Conservation (phyloP, 2,329 filamentous ascomycete genomes). For the Alternaria solani region DNA sequence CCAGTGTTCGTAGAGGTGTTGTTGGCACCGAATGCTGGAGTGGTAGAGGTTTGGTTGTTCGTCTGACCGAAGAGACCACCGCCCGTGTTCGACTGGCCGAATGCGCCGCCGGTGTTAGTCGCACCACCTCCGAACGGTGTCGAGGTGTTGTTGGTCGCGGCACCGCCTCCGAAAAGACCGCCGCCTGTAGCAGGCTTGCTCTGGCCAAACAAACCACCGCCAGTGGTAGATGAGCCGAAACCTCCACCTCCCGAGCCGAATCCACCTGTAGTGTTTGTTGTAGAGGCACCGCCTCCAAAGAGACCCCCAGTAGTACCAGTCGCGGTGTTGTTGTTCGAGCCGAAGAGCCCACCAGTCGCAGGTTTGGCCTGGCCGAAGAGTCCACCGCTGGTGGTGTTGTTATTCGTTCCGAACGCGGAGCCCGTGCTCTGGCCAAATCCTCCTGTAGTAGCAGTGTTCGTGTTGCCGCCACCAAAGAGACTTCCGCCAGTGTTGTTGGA, state of each 20-base stretch:
- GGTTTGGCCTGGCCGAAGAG: conserved; percentile 48
- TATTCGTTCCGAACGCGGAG: conserved; percentile 38
- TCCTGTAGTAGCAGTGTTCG: conserved; percentile 32
- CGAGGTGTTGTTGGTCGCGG: conserved; percentile 33
- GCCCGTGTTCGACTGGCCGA: conserved; percentile 40
- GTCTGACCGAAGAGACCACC: conserved; percentile 47
- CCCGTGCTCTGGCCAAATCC: conserved; percentile 47
- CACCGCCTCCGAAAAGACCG: conserved; percentile 46
- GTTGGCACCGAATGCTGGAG: conserved; percentile 39
- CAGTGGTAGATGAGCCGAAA: conserved; percentile 39
- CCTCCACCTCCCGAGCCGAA: conserved; percentile 45
- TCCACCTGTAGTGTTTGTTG: conserved; percentile 30
- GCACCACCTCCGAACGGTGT: conserved; percentile 39
- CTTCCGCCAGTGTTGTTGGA: conserved; percentile 53
- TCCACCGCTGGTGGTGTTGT: conserved; percentile 41
- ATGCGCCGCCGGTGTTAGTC: conserved; percentile 32
- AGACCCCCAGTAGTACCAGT: conserved; percentile 42
- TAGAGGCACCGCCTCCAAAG: conserved; percentile 45
- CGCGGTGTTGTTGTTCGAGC: conserved; percentile 43
- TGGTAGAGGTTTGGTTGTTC: conserved; percentile 35
- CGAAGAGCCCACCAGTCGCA: conserved; percentile 50
- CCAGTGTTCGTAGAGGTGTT: conserved; percentile 39
- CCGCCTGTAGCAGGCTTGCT: conserved; percentile 46
- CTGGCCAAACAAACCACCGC: conserved; percentile 60
- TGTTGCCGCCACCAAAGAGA: conserved; percentile 54